Conservation (phyloP, 2,329 filamentous ascomycete genomes). For the Diaporthe helianthi region DNA sequence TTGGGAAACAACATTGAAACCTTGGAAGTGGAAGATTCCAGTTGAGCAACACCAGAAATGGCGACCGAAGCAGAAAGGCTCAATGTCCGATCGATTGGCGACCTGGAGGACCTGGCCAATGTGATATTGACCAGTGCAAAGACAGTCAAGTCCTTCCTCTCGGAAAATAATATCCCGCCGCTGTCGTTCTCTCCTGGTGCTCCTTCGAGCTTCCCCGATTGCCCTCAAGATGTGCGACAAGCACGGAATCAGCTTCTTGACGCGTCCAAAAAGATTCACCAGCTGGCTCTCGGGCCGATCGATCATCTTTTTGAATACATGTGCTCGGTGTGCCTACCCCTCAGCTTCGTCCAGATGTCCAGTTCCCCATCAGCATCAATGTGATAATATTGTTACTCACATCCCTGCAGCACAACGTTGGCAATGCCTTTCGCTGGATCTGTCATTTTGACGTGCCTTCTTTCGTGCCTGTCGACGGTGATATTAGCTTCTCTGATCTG, state of each 20-base stretch:
- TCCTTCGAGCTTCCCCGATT: background rate
- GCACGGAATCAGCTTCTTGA: constrained; percentile 5
- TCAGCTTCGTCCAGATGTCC: background rate
- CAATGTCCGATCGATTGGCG: constrained; percentile 2
- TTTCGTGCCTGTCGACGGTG: background rate
- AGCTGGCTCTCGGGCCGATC: background rate
- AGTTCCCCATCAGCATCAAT: background rate
- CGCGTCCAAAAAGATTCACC: constrained; percentile 13
- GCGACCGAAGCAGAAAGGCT: background rate
- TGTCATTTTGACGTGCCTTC: background rate
- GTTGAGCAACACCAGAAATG: background rate
- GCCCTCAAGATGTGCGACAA: background rate
- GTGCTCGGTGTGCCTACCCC: background rate
- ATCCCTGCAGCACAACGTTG: background rate
- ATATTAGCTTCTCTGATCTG: background rate
- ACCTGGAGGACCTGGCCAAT: constrained; percentile 9
- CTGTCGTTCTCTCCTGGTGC: background rate
- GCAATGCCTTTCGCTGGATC: constrained; percentile 1
- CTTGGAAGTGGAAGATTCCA: no score
- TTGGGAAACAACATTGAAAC: no score
- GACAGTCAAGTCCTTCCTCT: constrained; percentile 12
- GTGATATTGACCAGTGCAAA: constrained; percentile 8
- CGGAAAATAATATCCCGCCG: background rate
- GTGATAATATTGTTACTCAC: background rate
- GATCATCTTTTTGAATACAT: constrained; percentile 7